Conservation (phyloP, 257 asterid genomes). For the Solanum gandarillasii region DNA sequence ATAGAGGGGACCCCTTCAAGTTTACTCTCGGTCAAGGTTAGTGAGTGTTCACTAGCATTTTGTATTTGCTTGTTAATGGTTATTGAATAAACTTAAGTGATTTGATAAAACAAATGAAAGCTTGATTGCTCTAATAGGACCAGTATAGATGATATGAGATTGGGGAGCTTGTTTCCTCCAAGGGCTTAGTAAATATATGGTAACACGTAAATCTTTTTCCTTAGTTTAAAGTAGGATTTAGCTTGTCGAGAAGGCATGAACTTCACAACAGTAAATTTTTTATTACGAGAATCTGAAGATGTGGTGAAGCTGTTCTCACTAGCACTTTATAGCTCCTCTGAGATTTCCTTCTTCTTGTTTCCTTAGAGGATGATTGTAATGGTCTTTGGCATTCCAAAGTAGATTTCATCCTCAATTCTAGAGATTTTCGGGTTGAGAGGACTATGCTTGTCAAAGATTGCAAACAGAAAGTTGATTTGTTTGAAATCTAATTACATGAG, state of each 20-base stretch:
- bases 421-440: not conserved
- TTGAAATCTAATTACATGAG: not conserved
- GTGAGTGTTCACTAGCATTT: not conserved
- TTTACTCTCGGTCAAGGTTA: conserved; percentile 74
- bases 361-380: not conserved
- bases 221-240: not conserved
- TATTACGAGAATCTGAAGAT: not conserved
- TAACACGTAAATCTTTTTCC: not conserved
- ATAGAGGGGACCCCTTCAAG: conserved; percentile 42
- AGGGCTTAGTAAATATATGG: not conserved
- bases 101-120: not conserved
- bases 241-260: not conserved
- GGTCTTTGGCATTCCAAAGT: not conserved
- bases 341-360: not conserved
- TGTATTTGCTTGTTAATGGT: not conserved
- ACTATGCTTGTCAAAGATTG: not conserved
- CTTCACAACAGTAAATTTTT: not conserved
- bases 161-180: not conserved
- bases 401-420: not conserved
- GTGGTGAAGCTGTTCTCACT: not conserved
- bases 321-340: not conserved
- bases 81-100: not conserved
- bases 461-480: not conserved
- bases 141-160: not conserved
- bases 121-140: not conserved